A percentile compares a stretch with the other conserved stretches of the same genome.
phyloP scores from a whole-genome alignment of 1,284 basidiomycete species.

The Veloboletus limbatus region DNA sequence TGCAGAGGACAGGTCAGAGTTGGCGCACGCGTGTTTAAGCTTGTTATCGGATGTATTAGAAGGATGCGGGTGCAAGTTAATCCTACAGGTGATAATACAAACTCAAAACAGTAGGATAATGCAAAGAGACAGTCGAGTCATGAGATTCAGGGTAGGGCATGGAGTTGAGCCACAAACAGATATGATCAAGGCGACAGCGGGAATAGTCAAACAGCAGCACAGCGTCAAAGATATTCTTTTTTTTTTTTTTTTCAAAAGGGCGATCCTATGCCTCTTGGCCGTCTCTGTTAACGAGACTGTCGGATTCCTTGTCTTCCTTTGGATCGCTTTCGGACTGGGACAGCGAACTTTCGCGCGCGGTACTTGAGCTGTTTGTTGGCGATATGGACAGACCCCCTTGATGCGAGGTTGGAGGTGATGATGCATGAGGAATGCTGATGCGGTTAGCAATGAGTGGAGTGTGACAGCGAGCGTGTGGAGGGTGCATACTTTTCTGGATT shows the following conservation, averaged over 20 bases:
- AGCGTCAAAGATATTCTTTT: too few relatives aligned
- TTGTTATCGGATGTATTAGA: conserved; percentile 28
- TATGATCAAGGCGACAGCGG: conserved; percentile 16
- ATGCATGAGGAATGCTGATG: conserved; percentile 71
- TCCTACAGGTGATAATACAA: conserved; percentile 35
- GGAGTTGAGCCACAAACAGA: conserved; percentile 22
- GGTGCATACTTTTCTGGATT: conserved; percentile 87
- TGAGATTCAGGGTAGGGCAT: conserved; percentile 16
- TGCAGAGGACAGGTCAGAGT: too few relatives aligned
- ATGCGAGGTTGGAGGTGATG: conserved; percentile 54
- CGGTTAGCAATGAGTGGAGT: conserved; percentile 2
- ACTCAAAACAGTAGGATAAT: conserved; percentile 24
- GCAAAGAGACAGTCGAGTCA: conserved; percentile 15
- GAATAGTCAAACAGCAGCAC: conserved; percentile 18
- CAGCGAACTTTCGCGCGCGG: conserved; percentile 64
- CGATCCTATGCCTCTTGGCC: conserved; percentile 37
- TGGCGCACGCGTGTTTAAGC: too few relatives aligned
- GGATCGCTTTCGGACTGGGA: conserved; percentile 32
- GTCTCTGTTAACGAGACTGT: conserved; percentile 30
- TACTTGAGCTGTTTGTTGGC: conserved; percentile 62
- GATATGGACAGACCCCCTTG: conserved; percentile 59
- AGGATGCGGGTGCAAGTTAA: conserved; percentile 15
- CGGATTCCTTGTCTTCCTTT: conserved; percentile 20
- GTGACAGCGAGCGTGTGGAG: background rate
- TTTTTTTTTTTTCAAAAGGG: conserved; percentile 28